A percentile compares a stretch with the other conserved stretches of the same genome.
Conservation (phyloP, 208 protist species). For the Endotrypanum monterogeii region DNA sequence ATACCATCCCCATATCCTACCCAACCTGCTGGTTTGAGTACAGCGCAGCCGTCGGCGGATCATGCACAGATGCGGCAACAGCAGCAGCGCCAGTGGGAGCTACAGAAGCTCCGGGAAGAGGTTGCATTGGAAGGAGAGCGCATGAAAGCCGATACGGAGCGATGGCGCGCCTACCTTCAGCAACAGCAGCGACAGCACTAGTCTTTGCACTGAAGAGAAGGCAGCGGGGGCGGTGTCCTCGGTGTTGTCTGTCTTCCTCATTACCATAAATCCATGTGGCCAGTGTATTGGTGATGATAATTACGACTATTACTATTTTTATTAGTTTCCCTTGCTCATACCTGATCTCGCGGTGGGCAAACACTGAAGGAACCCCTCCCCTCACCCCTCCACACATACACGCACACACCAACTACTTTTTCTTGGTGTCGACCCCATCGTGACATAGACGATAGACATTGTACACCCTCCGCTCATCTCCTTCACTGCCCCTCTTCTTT, state of each 20-base stretch:
- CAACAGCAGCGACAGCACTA: slow-evolving; percentile 23
- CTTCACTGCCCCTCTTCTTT: not conserved
- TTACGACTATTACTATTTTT: not conserved
- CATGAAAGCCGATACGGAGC: slow-evolving; percentile 48
- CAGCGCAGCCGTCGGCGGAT: not conserved
- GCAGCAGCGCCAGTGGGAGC: slow-evolving; percentile 17
- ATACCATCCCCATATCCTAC: not conserved
- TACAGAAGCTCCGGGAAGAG: slow-evolving; percentile 52
- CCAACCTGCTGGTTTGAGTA: not conserved
- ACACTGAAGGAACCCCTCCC: not conserved
- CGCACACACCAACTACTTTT: not conserved
- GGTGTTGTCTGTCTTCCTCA: not conserved
- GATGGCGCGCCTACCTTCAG: slow-evolving; percentile 47
- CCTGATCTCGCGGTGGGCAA: not conserved
- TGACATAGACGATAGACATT: not conserved
- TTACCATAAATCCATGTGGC: not conserved
- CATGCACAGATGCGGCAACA: not conserved
- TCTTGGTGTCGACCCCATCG: not conserved
- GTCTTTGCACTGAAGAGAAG: not conserved
- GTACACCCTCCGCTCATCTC: not conserved
- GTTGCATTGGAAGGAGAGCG: slow-evolving; percentile 51
- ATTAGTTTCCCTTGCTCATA: not conserved
- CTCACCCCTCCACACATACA: not conserved
- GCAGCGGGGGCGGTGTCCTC: not conserved
- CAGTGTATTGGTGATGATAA: not conserved